Percentiles rank a stretch among this genome's conserved stretches.
These are phyloP conservation scores for Pythium phragmiticola DNA, from an alignment of 352 stramenopile species.

Conservation along the genomic window DNA sequence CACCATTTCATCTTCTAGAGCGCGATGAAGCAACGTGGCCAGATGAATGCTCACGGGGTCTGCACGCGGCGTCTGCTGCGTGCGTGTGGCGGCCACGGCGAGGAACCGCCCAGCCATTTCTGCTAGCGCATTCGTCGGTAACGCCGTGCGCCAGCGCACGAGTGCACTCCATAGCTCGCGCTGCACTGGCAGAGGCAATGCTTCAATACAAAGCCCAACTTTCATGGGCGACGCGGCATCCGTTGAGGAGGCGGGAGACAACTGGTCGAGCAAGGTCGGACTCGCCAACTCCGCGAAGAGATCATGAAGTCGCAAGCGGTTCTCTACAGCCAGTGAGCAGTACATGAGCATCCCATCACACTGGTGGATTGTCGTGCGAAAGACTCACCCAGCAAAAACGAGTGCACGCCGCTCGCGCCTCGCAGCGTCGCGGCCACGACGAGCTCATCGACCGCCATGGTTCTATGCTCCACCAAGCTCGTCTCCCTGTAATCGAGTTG, in stretches of 20 bases:
- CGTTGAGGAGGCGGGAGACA: background rate
- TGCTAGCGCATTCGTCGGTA: background rate
- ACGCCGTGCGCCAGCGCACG: conserved; percentile 11
- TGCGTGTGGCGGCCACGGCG: background rate
- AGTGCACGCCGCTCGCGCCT: conserved; percentile 41
- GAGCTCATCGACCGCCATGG: conserved; percentile 10
- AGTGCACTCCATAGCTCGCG: conserved; percentile 65
- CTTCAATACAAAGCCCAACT: conserved; percentile 44
- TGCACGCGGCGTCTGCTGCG: background rate
- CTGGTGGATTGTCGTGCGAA: background rate
- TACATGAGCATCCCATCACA: background rate
- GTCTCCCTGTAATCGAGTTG: background rate
- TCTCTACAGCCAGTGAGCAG: conserved; percentile 28
- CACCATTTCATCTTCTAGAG: background rate
- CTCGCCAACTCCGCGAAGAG: conserved; percentile 35
- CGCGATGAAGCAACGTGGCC: conserved; percentile 1
- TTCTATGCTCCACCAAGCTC: background rate
- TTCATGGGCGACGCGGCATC: background rate
- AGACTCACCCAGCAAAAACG: conserved; percentile 37
- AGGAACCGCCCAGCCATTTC: conserved; percentile 23
- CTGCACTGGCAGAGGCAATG: conserved; percentile 37
- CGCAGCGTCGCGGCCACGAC: conserved; percentile 17
- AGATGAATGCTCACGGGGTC: conserved; percentile 23
- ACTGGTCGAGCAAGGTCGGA: conserved; percentile 20
- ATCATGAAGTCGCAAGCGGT: conserved; percentile 31